Evolutionary conservation across 2,329 filamentous ascomycete genomes (phyloP).

Genomic region (Hypoxylon sp.): DNA sequence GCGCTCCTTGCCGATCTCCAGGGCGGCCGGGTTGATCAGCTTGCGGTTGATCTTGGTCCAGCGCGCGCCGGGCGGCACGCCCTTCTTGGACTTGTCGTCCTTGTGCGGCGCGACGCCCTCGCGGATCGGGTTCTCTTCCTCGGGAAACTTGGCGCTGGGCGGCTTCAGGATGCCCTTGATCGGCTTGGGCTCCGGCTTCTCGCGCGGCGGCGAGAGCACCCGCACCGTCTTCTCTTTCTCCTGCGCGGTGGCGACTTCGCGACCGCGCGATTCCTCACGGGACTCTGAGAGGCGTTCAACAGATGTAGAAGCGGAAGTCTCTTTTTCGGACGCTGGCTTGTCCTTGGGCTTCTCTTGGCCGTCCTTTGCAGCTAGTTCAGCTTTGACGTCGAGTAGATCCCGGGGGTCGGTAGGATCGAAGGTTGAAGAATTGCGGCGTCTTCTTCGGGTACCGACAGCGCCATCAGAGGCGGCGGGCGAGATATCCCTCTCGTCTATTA

Average conservation of each 20-base stretch:
- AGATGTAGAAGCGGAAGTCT: constrained; percentile 29
- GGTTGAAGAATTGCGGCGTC: constrained; percentile 57
- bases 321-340: constrained; percentile 37
- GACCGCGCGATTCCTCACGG: constrained; percentile 59
- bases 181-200: constrained; percentile 75
- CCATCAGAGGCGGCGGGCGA: constrained; percentile 59
- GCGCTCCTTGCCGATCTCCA: constrained; percentile 88
- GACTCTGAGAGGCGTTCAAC: constrained; percentile 40
- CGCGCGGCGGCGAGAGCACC: constrained; percentile 80
- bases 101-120: constrained; percentile 96
- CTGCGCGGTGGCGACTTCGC: constrained; percentile 55
- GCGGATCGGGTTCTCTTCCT: constrained; percentile 84
- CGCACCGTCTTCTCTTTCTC: constrained; percentile 69
- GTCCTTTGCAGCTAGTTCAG: constrained; percentile 64
- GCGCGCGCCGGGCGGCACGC: constrained; percentile 82
- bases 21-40: constrained; percentile 89
- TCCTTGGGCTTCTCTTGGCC: constrained; percentile 51
- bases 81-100: constrained; percentile 80
- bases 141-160: constrained; percentile 86
- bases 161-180: constrained; percentile 89
- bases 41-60: constrained; percentile 95
- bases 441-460: constrained; percentile 59
- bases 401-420: constrained; percentile 70
- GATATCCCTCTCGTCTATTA: constrained; percentile 55
- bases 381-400: constrained; percentile 65